These are phyloP conservation scores for Volvox reticuliferus DNA, from an alignment of 139 green algal genomes.

Conservation along the genomic window DNA sequence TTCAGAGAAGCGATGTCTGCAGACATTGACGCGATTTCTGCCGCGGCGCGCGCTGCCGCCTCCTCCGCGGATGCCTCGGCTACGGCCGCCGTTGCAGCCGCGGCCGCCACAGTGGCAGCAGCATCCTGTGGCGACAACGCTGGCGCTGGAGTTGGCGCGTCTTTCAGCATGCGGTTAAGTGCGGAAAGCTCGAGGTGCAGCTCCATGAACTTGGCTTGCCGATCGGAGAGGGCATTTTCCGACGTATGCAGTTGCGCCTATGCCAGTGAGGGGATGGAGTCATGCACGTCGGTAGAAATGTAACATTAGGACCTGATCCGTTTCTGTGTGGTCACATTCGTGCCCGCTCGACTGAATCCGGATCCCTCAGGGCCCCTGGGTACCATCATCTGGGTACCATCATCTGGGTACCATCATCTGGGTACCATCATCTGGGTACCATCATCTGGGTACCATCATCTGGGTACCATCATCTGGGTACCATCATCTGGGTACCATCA, in stretches of 20 bases:
- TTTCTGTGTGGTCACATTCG: too few species aligned
- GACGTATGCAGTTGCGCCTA: slow-evolving; percentile 53
- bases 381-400: too few species aligned
- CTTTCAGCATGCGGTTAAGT: slow-evolving; percentile 52
- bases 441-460: too few species aligned
- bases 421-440: too few species aligned
- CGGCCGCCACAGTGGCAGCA: background rate
- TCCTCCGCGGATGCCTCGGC: slow-evolving; percentile 11
- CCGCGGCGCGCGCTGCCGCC: slow-evolving; percentile 47
- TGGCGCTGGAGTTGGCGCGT: background rate
- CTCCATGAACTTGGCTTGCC: slow-evolving; percentile 53
- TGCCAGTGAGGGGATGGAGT: background rate
- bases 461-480: too few species aligned
- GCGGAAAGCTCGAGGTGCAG: slow-evolving; percentile 58
- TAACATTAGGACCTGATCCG: too few species aligned
- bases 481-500: too few species aligned
- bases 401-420: too few species aligned
- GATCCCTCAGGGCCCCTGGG: too few species aligned
- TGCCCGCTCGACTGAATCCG: too few species aligned
- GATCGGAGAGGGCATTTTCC: slow-evolving; percentile 39
- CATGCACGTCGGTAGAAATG: too few species aligned
- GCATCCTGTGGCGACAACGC: background rate
- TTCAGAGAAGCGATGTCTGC: background rate
- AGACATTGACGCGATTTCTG: background rate
- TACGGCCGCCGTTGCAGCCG: background rate